Evolutionary conservation across 768 basidiomycete species (phyloP).

Genomic region (Russula olivacea): DNA sequence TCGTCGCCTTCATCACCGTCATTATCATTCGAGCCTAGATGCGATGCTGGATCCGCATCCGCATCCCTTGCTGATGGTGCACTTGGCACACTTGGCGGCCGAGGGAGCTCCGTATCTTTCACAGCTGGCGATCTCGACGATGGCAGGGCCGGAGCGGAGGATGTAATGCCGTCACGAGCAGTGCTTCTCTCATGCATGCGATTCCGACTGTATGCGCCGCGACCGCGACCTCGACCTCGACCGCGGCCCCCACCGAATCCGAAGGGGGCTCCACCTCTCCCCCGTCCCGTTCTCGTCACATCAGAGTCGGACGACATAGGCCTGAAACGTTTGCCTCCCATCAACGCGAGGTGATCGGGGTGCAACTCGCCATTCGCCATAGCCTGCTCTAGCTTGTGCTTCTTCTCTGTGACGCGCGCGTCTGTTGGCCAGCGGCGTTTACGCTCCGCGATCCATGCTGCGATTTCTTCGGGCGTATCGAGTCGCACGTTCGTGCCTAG

Average conservation of each 20-base stretch:
- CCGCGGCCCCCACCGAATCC: constrained; percentile 14
- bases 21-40: constrained; percentile 23
- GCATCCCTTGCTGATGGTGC: neutral
- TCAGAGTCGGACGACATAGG: neutral
- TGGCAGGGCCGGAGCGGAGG: neutral
- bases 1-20: neutral
- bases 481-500: constrained; percentile 74
- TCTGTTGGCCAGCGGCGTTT: constrained; percentile 80
- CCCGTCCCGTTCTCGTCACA: constrained; percentile 14
- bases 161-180: neutral
- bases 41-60: neutral
- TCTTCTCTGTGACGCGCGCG: constrained; percentile 69
- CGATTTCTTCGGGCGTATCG: constrained; percentile 75
- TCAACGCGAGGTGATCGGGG: constrained; percentile 40
- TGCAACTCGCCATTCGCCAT: constrained; percentile 70
- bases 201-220: constrained; percentile 29
- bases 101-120: neutral
- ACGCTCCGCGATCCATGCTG: constrained; percentile 84
- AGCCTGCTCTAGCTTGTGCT: constrained; percentile 71
- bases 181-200: neutral
- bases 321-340: constrained; percentile 40
- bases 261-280: constrained; percentile 16
- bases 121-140: neutral
- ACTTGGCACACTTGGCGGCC: constrained; percentile 15
- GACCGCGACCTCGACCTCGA: constrained; percentile 26